Percentiles rank a stretch among this genome's conserved stretches.
Evolutionary conservation across 192 early-diverging fungal species (phyloP).

Genomic region (Paraglomus brasilianum): DNA sequence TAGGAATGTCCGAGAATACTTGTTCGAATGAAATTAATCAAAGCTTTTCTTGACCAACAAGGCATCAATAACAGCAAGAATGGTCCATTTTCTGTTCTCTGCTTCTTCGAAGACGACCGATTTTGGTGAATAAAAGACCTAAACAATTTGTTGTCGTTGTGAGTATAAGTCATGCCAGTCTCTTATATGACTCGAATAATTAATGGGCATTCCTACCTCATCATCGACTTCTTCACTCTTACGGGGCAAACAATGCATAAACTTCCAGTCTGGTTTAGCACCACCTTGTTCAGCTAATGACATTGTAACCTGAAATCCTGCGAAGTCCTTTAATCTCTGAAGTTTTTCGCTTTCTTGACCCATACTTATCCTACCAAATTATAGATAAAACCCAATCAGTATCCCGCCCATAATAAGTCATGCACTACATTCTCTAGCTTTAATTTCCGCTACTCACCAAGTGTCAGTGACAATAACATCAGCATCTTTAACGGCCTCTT

Average conservation of each 20-base stretch:
- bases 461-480: conserved; percentile 97
- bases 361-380: conserved; percentile 77
- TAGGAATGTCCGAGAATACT: too few species aligned
- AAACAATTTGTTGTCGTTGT: background rate
- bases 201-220: conserved; percentile 51
- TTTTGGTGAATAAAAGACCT: conserved; percentile 82
- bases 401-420: background rate
- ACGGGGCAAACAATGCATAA: conserved; percentile 97
- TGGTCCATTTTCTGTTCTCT: conserved; percentile 99
- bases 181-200: background rate
- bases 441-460: conserved; percentile 57
- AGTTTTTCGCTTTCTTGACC: conserved; percentile 93
- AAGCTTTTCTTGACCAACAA: conserved; percentile 60
- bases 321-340: conserved; percentile 76
- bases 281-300: conserved; percentile 76
- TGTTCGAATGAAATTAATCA: conserved; percentile 7
- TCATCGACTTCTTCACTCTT: conserved; percentile 98
- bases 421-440: background rate
- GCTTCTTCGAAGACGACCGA: conserved; percentile 97
- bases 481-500: conserved; percentile 74
- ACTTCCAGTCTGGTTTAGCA: conserved; percentile 88
- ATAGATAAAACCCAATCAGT: background rate
- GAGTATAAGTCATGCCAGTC: conserved; percentile 32
- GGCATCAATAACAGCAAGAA: conserved; percentile 78
- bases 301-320: conserved; percentile 85